Percentiles rank a stretch among this genome's conserved stretches.
Conservation (phyloP, 2,329 filamentous ascomycete genomes). For the Colletotrichum sp. region DNA sequence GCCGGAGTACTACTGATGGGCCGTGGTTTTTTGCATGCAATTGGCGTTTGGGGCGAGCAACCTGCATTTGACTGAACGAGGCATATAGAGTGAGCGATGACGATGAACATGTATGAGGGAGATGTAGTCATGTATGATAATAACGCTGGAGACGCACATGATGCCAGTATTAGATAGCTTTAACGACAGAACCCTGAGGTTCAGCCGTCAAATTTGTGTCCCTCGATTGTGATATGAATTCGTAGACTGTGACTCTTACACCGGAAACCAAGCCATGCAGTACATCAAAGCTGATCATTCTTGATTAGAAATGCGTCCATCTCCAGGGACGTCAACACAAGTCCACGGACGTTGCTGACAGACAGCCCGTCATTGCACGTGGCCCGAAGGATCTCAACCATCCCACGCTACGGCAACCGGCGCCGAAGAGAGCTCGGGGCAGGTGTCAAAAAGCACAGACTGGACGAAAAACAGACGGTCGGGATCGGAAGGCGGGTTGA, state of each 20-base stretch:
- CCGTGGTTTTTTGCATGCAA: not conserved
- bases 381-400: not conserved
- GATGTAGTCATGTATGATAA: constrained; percentile 1
- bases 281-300: not conserved
- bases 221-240: not conserved
- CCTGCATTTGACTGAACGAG: not conserved
- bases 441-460: not conserved
- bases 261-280: not conserved
- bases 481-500: not conserved
- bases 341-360: not conserved
- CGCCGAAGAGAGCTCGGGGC: not conserved
- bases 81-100: not conserved
- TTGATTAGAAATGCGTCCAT: not conserved
- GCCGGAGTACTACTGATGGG: constrained; percentile 51
- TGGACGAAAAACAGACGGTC: not conserved
- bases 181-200: not conserved
- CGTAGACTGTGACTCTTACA: not conserved
- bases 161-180: constrained; percentile 3
- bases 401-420: not conserved
- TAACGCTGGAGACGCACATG: not conserved
- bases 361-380: not conserved
- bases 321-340: not conserved
- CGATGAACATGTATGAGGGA: not conserved
- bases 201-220: not conserved
- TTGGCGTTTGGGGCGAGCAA: constrained; percentile 7